Percentiles rank a stretch among this genome's conserved stretches.
Evolutionary conservation across 139 green algal species (phyloP).

Genomic region (Yamagishiella unicocca): DNA sequence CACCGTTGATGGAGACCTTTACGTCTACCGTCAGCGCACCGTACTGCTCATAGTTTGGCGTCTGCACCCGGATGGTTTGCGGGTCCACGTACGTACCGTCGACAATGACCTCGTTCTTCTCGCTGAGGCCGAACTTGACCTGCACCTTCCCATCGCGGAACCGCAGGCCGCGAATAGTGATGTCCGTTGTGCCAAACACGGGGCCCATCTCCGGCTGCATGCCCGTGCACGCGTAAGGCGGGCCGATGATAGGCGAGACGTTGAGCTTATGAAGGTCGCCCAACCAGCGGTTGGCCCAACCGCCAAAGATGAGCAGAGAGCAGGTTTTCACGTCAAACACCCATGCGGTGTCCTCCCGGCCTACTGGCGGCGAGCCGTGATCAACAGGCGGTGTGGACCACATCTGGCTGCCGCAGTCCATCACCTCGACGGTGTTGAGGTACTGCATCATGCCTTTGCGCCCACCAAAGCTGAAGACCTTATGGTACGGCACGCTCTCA

Average conservation of each 20-base stretch:
- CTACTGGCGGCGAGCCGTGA: constrained; percentile 47
- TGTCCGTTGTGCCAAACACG: constrained; percentile 86
- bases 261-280: constrained; percentile 86
- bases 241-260: constrained; percentile 90
- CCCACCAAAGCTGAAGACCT: constrained; percentile 89
- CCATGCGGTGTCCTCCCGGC: constrained; percentile 87
- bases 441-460: constrained; percentile 87
- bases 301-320: constrained; percentile 87
- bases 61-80: constrained; percentile 77
- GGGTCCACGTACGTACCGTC: constrained; percentile 78
- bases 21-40: constrained; percentile 83
- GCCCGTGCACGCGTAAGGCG: constrained; percentile 87
- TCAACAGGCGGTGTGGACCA: constrained; percentile 78
- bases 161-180: constrained; percentile 83
- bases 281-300: constrained; percentile 91
- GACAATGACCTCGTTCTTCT: constrained; percentile 78
- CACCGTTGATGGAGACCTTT: constrained; percentile 73
- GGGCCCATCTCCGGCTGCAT: constrained; percentile 80
- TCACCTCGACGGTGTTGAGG: constrained; percentile 80
- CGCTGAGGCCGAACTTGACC: constrained; percentile 74
- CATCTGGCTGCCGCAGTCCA: constrained; percentile 82
- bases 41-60: constrained; percentile 87
- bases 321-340: constrained; percentile 84
- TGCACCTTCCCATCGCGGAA: constrained; percentile 86
- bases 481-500: constrained; percentile 90